These are phyloP conservation scores for Lentinula raphanica DNA, from an alignment of 768 basidiomycete genomes.

Conservation along the genomic window DNA sequence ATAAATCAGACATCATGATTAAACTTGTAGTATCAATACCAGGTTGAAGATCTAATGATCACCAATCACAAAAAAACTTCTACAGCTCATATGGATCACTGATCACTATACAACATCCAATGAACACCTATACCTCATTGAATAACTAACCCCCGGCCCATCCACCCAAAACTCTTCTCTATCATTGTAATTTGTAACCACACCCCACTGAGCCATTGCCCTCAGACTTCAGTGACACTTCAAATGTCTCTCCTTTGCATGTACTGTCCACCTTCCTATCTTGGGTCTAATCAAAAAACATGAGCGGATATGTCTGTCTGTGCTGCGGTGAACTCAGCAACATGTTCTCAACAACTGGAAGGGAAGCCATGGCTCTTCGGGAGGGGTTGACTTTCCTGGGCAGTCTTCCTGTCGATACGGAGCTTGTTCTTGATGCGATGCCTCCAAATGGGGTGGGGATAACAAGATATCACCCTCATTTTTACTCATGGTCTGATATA, in stretches of 20 bases:
- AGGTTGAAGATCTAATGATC: no score
- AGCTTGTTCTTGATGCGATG: constrained; percentile 81
- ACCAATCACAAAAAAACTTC: no score
- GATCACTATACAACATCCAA: no score
- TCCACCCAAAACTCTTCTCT: constrained; percentile 72
- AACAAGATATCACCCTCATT: constrained; percentile 32
- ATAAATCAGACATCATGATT: no score
- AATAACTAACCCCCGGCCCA: constrained; percentile 87
- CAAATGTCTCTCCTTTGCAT: constrained; percentile 95
- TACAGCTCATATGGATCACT: no score
- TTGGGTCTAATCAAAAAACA: constrained; percentile 95
- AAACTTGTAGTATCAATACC: no score
- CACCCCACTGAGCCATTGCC: constrained; percentile 95
- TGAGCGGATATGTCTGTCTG: constrained; percentile 97
- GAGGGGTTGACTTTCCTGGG: constrained; percentile 80
- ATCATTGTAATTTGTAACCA: constrained; percentile 95
- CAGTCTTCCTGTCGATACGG: constrained; percentile 87
- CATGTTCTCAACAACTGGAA: constrained; percentile 92
- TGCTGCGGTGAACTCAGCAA: constrained; percentile 95
- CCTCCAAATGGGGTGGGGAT: constrained; percentile 21
- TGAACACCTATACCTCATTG: constrained; percentile 93
- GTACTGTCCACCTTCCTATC: constrained; percentile 78
- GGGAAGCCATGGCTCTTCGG: constrained; percentile 76
- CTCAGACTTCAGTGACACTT: constrained; percentile 91
- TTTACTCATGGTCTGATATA: constrained; percentile 56